Conservation (phyloP, 202 grass and related monocot genomes). For the Saccharum hybrid region DNA sequence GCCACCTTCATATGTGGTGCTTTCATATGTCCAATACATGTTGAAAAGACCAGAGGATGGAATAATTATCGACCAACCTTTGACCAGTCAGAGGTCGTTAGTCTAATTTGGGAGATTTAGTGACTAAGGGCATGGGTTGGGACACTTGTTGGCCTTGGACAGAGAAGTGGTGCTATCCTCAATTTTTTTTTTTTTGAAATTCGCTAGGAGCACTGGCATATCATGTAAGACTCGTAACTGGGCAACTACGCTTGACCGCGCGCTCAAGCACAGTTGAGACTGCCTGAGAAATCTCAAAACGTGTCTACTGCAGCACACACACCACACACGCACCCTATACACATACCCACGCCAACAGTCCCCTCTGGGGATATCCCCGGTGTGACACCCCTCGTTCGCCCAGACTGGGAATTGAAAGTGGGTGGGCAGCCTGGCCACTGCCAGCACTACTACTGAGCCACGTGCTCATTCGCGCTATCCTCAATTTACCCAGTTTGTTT, state of each 20-base stretch:
- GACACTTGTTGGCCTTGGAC: background rate
- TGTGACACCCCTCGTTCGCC: background rate
- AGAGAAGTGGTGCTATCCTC: background rate
- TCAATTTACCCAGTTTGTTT: slow-evolving; percentile 21
- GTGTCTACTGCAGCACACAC: background rate
- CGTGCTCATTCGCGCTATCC: background rate
- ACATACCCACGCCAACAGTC: background rate
- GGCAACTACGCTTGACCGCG: background rate
- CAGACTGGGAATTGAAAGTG: background rate
- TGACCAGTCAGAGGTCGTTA: no score
- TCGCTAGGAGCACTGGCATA: background rate
- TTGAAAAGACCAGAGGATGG: background rate
- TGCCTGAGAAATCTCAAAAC: background rate
- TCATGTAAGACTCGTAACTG: background rate
- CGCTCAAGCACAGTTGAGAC: background rate
- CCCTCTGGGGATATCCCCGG: background rate
- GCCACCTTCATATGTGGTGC: slow-evolving; percentile 12
- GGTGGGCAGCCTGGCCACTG: background rate
- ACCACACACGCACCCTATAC: no score
- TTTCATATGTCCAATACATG: slow-evolving; percentile 31
- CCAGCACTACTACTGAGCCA: background rate
- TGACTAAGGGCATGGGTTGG: background rate
- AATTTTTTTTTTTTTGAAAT: background rate
- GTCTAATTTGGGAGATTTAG: slow-evolving; percentile 9
- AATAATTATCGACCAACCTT: no score